Evolutionary conservation across 805 yeast genomes (phyloP).

Genomic region (Metschnikowia reukaufii): DNA sequence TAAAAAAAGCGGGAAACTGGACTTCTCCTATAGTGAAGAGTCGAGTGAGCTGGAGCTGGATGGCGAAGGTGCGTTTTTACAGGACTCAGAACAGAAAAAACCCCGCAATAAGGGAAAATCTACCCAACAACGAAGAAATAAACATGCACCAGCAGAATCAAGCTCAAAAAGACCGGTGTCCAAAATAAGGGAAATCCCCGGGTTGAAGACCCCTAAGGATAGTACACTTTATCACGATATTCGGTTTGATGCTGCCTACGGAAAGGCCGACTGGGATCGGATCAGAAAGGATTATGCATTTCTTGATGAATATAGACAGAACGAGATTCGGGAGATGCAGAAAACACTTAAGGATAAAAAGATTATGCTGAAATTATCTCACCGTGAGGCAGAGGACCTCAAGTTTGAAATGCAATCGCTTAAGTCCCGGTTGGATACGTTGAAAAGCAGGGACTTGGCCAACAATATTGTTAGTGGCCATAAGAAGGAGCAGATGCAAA

Average conservation of each 20-base stretch:
- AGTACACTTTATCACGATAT: conserved; percentile 68
- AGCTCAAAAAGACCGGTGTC: conserved; percentile 74
- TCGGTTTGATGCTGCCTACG: conserved; percentile 87
- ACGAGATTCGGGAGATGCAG: conserved; percentile 65
- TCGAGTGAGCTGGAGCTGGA: conserved; percentile 20
- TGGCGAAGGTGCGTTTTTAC: conserved; percentile 9
- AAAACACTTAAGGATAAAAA: conserved; percentile 55
- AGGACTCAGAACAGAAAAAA: conserved; percentile 2
- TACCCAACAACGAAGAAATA: conserved; percentile 33
- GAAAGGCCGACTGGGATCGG: conserved; percentile 69
- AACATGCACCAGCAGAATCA: conserved; percentile 86
- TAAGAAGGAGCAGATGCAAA: conserved; percentile 49
- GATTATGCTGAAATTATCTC: conserved; percentile 39
- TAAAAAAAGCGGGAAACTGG: conserved; percentile 6
- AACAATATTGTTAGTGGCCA: conserved; percentile 61
- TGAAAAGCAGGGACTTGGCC: conserved; percentile 75
- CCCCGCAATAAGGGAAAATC: conserved; percentile 27
- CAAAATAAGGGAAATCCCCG: conserved; percentile 71
- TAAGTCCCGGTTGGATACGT: conserved; percentile 62
- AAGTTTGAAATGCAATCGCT: conserved; percentile 61
- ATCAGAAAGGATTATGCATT: conserved; percentile 80
- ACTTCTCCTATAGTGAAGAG: conserved; percentile 13
- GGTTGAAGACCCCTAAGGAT: conserved; percentile 44
- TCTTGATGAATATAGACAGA: conserved; percentile 78
- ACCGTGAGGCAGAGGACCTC: conserved; percentile 50